phyloP scores from a whole-genome alignment of 176 grass and related monocot species.

The Typha latifolia region DNA sequence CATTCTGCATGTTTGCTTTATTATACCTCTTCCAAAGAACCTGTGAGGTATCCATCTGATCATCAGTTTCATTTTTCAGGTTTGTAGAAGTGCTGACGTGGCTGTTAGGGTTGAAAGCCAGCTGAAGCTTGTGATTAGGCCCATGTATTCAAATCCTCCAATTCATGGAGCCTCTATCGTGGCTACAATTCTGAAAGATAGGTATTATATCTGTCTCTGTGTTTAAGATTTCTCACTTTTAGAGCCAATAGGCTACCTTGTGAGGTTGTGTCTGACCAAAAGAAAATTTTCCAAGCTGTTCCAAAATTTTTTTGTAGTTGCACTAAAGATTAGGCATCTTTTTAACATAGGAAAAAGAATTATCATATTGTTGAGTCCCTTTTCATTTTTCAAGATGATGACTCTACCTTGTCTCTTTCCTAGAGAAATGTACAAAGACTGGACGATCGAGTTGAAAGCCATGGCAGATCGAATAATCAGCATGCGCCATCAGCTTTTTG shows the following conservation, averaged over 20 bases:
- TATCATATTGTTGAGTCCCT: not conserved
- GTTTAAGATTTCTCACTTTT: not conserved
- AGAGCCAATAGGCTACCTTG: not conserved
- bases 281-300: not conserved
- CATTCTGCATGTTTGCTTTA: no score
- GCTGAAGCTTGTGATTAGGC: constrained; percentile 98
- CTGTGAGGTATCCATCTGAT: not conserved
- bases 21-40: no score
- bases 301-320: not conserved
- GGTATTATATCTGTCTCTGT: constrained; percentile 31
- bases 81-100: constrained; percentile 74
- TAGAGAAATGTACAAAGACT: constrained; percentile 77
- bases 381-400: not conserved
- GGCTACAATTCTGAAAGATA: constrained; percentile 78
- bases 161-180: constrained; percentile 95
- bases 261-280: not conserved
- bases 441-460: constrained; percentile 90
- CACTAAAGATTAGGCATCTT: not conserved
- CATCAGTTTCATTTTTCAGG: constrained; percentile 38
- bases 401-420: not conserved
- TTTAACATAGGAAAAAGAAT: not conserved
- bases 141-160: constrained; percentile 97
- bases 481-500: constrained; percentile 87
- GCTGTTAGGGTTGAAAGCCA: constrained; percentile 92
- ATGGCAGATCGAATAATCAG: constrained; percentile 96